phyloP scores from a whole-genome alignment of 2,329 filamentous ascomycete genomes.

The Botrytis tulipae region DNA sequence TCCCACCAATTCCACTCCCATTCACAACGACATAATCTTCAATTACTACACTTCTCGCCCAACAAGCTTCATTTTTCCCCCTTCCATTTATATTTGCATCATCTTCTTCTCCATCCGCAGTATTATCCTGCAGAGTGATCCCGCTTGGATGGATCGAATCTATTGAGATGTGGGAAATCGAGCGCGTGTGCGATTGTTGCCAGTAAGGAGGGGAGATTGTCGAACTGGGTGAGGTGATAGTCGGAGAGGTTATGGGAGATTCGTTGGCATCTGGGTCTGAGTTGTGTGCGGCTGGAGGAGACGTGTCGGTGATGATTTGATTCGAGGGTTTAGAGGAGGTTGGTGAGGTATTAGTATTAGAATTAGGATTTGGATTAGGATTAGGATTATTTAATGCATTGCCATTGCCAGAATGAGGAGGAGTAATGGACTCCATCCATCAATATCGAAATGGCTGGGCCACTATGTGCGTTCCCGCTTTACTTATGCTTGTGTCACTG shows the following conservation, averaged over 20 bases:
- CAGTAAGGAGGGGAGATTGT: conserved; percentile 44
- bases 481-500: conserved; percentile 22
- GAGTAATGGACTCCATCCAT: conserved; percentile 35
- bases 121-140: conserved; percentile 62
- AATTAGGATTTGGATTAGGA: not conserved
- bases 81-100: not conserved
- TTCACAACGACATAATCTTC: conserved; percentile 54
- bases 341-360: not conserved
- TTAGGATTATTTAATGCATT: not conserved
- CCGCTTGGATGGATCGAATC: conserved; percentile 50
- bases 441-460: conserved; percentile 25
- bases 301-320: not conserved
- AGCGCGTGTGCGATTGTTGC: conserved; percentile 37
- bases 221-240: conserved; percentile 6
- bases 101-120: conserved; percentile 45
- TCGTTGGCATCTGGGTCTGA: not conserved
- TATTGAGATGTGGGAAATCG: conserved; percentile 48
- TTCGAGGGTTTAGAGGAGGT: not conserved
- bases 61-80: conserved; percentile 54
- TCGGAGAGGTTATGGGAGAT: conserved; percentile 19
- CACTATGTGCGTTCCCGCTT: not conserved
- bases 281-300: not conserved
- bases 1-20: conserved; percentile 30
- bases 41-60: conserved; percentile 62
- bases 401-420: conserved; percentile 26